phyloP scores from a whole-genome alignment of 768 basidiomycete genomes.

The Calocybe cyanea region DNA sequence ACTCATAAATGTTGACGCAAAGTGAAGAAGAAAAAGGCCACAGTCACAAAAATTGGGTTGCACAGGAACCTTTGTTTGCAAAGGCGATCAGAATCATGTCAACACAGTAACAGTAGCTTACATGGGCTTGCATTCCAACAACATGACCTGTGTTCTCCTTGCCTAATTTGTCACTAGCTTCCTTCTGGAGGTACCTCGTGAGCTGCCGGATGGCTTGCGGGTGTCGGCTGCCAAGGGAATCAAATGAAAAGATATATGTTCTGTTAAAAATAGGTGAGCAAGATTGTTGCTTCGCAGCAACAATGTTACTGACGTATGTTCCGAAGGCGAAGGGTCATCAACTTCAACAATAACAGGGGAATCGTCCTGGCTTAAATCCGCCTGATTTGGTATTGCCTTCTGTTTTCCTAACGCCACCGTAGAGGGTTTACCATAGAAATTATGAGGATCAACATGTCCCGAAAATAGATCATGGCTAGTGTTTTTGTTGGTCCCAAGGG shows the following conservation, averaged over 20 bases:
- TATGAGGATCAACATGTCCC: constrained; percentile 2
- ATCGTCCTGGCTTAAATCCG: not conserved
- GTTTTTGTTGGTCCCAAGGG: too few relatives aligned
- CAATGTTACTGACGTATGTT: constrained; percentile 4
- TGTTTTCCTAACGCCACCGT: constrained; percentile 17
- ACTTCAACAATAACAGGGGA: not conserved
- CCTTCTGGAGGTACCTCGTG: constrained; percentile 61
- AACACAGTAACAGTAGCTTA: constrained; percentile 24
- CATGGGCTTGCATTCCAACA: constrained; percentile 48
- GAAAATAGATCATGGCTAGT: not conserved
- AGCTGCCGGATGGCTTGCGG: constrained; percentile 59
- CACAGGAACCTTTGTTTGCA: constrained; percentile 61
- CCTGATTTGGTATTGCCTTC: constrained; percentile 12
- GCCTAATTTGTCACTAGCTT: constrained; percentile 72
- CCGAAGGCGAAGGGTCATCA: constrained; percentile 1
- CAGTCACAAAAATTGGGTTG: constrained; percentile 93
- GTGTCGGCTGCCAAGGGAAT: constrained; percentile 82
- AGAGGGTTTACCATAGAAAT: constrained; percentile 11
- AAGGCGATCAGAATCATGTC: not conserved
- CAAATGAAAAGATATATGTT: constrained; percentile 82
- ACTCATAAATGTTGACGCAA: constrained; percentile 71
- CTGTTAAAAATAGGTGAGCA: constrained; percentile 30
- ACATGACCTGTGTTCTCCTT: constrained; percentile 34
- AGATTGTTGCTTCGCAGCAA: constrained; percentile 3
- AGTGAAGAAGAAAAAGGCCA: constrained; percentile 88